Base-by-base conservation (phyloP, 2,329 filamentous ascomycete species). In the Zalaria obscura region DNA sequence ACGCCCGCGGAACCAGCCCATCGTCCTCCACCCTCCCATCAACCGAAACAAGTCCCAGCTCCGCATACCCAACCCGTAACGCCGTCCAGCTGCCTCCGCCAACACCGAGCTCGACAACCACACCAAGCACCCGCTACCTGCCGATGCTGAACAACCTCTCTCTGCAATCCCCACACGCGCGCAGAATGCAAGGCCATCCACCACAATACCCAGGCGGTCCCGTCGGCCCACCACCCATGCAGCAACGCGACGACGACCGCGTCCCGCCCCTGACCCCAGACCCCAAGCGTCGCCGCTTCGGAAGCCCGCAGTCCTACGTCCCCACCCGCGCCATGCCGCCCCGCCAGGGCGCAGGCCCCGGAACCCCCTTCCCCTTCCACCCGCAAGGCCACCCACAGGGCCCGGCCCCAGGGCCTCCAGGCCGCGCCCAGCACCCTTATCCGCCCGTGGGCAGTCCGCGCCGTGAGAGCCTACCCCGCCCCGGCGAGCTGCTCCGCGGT, bases 201-300 rank as follows among this genome's bases (percentile, higher is more conserved):
- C 25, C 35, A 2, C 42, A 43, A 25, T 36, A 18, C 18, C 18
- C 18, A 18, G 18, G 18, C 18, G 18, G 18, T 18, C 18, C 35
- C 27, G 40, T 39, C n/a, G 37, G 35, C 35, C 10, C 18, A 18
- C 18, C 18, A 18, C 18, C 36, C 3, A 36, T 37, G 25, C 38
- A 55, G 40, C 43, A 53, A 56, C 55, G 51, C 56, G 47, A 52
- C 55, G 54, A 48, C 46, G 48, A 40, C 57, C 67, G 18, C 62
- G 66, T 18, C 59, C 65, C 40, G 11, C 67, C 65, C 39, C 63
- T 67, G 40, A 68, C 70, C 3, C 66, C 69, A 6, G 78, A 81
- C 40, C 58, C 63, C 27, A 83, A 83, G 54, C 72, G 78, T 43
- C 73, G 80, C 25, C 73, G 79, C 32, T 73, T 73, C 52, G 73